Percentiles rank a stretch among this genome's conserved stretches.
These are phyloP conservation scores for Mesotaenium endlicherianum DNA, from an alignment of 139 green algal species.

Conservation along the genomic window DNA sequence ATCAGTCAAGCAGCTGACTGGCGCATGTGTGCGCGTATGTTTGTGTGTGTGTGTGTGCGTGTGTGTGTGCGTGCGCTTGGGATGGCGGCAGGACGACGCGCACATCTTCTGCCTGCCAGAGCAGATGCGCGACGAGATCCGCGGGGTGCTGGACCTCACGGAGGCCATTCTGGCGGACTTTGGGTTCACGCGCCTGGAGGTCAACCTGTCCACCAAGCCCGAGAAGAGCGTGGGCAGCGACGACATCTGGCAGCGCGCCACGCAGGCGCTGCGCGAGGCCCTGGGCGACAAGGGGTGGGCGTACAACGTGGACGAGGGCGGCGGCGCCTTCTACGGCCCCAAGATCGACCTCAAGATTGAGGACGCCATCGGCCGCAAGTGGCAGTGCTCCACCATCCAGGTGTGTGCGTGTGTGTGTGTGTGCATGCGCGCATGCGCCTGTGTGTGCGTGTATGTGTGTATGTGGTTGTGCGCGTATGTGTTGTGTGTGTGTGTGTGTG, in stretches of 20 bases:
- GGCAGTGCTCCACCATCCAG: slow-evolving; percentile 96
- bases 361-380: slow-evolving; percentile 81
- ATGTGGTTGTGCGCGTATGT: too few species aligned
- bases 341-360: slow-evolving; percentile 99
- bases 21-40: neutral
- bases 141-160: slow-evolving; percentile 78
- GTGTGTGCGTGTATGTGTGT: too few species aligned
- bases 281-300: slow-evolving; percentile 76
- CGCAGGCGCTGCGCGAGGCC: slow-evolving; percentile 75
- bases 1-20: neutral
- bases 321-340: slow-evolving; percentile 97
- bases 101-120: slow-evolving; percentile 97
- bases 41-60: neutral
- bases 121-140: slow-evolving; percentile 86
- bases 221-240: slow-evolving; percentile 91
- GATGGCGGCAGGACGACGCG: slow-evolving; percentile 82
- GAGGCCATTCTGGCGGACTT: slow-evolving; percentile 86
- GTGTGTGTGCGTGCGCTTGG: neutral
- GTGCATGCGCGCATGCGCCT: too few species aligned
- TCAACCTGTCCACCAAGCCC: slow-evolving; percentile 89
- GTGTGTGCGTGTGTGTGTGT: too few species aligned
- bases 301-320: slow-evolving; percentile 73
- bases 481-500: too few species aligned
- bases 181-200: slow-evolving; percentile 88
- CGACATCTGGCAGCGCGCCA: slow-evolving; percentile 82